phyloP scores from a whole-genome alignment of 805 yeast genomes.

The Cyberlindnera sargentensis region DNA sequence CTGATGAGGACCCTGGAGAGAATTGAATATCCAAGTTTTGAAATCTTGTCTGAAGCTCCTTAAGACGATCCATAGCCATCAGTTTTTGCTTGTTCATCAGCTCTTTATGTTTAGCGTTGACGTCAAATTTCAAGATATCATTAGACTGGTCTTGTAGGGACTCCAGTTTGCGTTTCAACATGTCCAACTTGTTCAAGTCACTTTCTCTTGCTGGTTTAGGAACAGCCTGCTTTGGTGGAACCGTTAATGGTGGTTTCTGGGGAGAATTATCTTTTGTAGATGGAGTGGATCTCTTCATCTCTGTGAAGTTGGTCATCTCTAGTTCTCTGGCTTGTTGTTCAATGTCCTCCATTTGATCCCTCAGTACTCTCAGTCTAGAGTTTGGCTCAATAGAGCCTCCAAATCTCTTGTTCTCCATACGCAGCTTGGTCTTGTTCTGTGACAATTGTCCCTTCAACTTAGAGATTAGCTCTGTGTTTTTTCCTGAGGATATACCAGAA shows the following conservation, averaged over 20 bases:
- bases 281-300: constrained; percentile 23
- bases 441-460: constrained; percentile 33
- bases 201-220: constrained; percentile 34
- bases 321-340: constrained; percentile 80
- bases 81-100: constrained; percentile 51
- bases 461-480: constrained; percentile 29
- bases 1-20: constrained; percentile 13
- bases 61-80: constrained; percentile 64
- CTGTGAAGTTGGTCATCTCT: constrained; percentile 79
- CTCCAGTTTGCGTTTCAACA: constrained; percentile 50
- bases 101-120: constrained; percentile 43
- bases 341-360: constrained; percentile 79
- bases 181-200: constrained; percentile 49
- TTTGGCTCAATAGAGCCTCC: constrained; percentile 66
- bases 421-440: constrained; percentile 34
- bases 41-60: constrained; percentile 60
- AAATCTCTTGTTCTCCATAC: constrained; percentile 37
- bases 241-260: constrained; percentile 19
- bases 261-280: constrained; percentile 16
- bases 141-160: constrained; percentile 68
- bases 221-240: constrained; percentile 8
- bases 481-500: constrained; percentile 25
- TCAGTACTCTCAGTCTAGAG: constrained; percentile 60
- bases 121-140: constrained; percentile 63
- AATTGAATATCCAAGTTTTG: constrained; percentile 59